Evolutionary conservation across 2,329 filamentous ascomycete species (phyloP), one percentile per base, ranked within the genome.

Genomic region (Fusarium chuoi): DNA sequence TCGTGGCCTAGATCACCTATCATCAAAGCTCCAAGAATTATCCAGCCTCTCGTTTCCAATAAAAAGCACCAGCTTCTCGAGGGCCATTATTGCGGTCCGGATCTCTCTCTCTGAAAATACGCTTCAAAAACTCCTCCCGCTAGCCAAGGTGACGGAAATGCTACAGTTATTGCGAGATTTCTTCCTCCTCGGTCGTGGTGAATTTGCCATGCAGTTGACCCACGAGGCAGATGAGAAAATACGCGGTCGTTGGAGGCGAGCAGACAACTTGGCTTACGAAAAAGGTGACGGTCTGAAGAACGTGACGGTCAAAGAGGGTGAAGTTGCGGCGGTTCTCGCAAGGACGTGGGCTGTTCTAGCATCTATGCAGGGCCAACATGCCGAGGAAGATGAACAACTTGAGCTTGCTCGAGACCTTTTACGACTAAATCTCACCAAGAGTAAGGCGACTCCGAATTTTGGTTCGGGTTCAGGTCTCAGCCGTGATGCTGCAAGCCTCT

Each of bases 151-250:
- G 8, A 85, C 94, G 11, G 92, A 96, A 73, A 90, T 93, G 56
- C 85, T 98, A 20, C 89, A 90, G 35, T 86, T 98, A 14, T 86
- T 98, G 3, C 89, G 95, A 54, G 92, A 96, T 64, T 98, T 97
- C 82, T 94, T 98, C 75, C 87, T 99, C 6, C 87, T 99, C 1
- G 92, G 93, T 2, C 89, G 94, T 39, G 96, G 96, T 59, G 96
- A 98, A 81, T 99, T 99, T 81, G 94, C 95, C 26, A 91, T 96
- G 83, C 92, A 93, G 1, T 83, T 99, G 33, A 94, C 97, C 3
- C 89, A 92, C 41, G 94, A 98, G 83, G 94, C 96, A 2, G 94
- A 98, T 75, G 90, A 92, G 62, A 92, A 91, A 75, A 88, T 96
- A 30, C 88, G 90, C n/a, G 91, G 89, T 73, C 90, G 94, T 56